Evolutionary conservation across 805 yeast species (phyloP).

Genomic region (Starmerella stellata): DNA sequence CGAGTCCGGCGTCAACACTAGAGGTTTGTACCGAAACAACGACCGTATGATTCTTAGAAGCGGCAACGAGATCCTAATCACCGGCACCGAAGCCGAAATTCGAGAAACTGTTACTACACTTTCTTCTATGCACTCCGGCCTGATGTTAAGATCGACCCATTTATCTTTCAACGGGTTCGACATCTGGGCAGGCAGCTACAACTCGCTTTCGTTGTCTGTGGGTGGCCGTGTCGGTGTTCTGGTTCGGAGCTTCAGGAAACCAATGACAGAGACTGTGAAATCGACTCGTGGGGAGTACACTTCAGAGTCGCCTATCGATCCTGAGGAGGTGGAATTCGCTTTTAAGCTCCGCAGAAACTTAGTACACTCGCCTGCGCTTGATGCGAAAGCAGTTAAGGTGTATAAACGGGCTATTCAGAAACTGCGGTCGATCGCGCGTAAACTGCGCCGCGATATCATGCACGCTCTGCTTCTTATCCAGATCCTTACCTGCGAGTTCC

Average conservation of each 20-base stretch:
- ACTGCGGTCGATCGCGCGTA: background rate
- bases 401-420: background rate
- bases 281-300: background rate
- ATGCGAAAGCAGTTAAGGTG: background rate
- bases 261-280: background rate
- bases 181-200: background rate
- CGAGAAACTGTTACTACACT: background rate
- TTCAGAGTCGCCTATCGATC: background rate
- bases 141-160: background rate
- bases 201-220: background rate
- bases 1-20: background rate
- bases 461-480: background rate
- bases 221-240: background rate
- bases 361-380: background rate
- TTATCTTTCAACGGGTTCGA: background rate
- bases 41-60: background rate
- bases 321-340: background rate
- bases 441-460: background rate
- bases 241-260: background rate
- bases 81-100: background rate
- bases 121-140: background rate
- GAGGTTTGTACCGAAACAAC: background rate
- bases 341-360: background rate
- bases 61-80: background rate
- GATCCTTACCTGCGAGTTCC: background rate